Conservation (phyloP, 2,329 filamentous ascomycete genomes). For the Sporothrix dimorphospora region DNA sequence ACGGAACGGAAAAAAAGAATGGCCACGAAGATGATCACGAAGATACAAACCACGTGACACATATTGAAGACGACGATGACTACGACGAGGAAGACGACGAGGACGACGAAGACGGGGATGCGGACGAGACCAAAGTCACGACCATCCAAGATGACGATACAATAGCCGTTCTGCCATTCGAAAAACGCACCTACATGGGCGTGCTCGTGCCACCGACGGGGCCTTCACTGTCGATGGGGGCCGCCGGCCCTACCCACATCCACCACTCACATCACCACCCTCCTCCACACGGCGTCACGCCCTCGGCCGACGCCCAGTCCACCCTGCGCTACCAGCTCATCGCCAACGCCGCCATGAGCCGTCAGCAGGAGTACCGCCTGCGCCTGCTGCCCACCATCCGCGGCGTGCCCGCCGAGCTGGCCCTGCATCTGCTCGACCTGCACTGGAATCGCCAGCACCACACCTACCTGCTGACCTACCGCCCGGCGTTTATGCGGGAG, state of each 20-base stretch:
- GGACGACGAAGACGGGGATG: background rate
- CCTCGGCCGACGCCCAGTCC: background rate
- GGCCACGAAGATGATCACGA: background rate
- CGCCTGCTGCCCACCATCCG: slow-evolving; percentile 27
- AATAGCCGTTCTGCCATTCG: background rate
- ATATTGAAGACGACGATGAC: background rate
- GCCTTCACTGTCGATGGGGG: background rate
- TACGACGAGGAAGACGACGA: slow-evolving; percentile 15
- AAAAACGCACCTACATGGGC: slow-evolving; percentile 14
- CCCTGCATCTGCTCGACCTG: slow-evolving; percentile 44
- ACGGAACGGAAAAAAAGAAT: background rate
- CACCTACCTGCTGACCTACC: slow-evolving; percentile 45
- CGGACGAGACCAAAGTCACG: background rate
- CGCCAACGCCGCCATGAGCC: slow-evolving; percentile 29
- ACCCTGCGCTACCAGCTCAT: slow-evolving; percentile 26
- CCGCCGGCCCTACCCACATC: background rate
- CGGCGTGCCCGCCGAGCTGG: slow-evolving; percentile 39
- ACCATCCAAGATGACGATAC: background rate
- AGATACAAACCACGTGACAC: background rate
- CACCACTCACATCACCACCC: background rate
- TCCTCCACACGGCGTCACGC: background rate
- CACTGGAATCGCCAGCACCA: slow-evolving; percentile 48
- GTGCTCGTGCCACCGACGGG: background rate
- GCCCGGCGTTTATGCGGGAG: slow-evolving; percentile 45
- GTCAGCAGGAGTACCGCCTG: slow-evolving; percentile 28